Base-by-base conservation (phyloP, 2,329 filamentous ascomycete species). In the Ophiostoma fasciatum region DNA sequence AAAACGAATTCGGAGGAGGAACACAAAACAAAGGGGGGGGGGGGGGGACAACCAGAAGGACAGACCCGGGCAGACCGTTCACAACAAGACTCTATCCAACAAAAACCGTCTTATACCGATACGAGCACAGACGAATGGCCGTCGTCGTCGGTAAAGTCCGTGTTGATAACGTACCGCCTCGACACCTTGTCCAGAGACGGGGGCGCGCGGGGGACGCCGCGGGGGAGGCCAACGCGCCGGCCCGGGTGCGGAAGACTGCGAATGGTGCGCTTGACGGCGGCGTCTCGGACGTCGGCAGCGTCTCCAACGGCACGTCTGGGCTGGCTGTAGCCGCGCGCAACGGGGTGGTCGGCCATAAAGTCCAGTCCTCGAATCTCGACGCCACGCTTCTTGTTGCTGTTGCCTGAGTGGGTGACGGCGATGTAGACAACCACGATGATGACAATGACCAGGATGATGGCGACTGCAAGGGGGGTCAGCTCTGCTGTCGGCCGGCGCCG, bases 381-480 rank as follows among this genome's bases (percentile, higher is more conserved):
- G 19, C 45, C 49, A 28, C 51, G 50, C 44, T 52, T 52, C n/a
- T 45, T 51, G 36, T 42, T 46, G 35, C 48, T 48, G 37, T 42
- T 52, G 22, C 45, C 49, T 33, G 46, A 49, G 42, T 51, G 45
- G 42, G 53, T 58, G 43, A 67, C 54, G 41, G 66, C 53, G 41
- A 68, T 48, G 46, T 66, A 69, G 35, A 66, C 56, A 36, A 66
- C 60, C 8, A 74, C 62, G 31, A 64, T 53, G 35, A 68, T 60
- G 28, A 63, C 63, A 30, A 74, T 59, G 31, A 74, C 55, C 35
- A 64, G 46, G 30, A 74, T 56, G 34, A 74, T 69, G 33, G 56
- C 53, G 30, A 73, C 66, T 70, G 12, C 10, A 15, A 33, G 14
- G 20, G 27, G 19, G n/a, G n/a, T n/a, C n/a, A n/a, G n/a, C n/a